Evolutionary conservation across 179 eudicot genomes (phyloP).

Genomic region (Silene vulgaris): DNA sequence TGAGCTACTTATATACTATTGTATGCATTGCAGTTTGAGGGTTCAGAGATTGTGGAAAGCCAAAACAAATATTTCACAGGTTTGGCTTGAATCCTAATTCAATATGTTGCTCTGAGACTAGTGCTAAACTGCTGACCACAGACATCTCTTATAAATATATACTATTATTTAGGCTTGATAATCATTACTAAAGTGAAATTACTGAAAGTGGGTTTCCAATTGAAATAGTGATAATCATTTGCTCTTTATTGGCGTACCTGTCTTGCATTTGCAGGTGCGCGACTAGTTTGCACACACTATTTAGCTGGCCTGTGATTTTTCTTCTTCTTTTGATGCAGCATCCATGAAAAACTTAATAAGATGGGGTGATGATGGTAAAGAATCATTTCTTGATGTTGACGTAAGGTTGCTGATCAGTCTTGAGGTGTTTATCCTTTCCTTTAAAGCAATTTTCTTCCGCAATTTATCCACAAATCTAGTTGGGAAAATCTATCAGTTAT

Average conservation of each 20-base stretch:
- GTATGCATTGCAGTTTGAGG: slow-evolving; percentile 72
- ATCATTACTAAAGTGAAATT: not conserved
- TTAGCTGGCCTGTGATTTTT: slow-evolving; percentile 13
- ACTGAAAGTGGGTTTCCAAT: not conserved
- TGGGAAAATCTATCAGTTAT: not conserved
- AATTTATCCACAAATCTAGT: not conserved
- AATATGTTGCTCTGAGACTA: slow-evolving; percentile 1
- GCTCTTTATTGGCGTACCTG: not conserved
- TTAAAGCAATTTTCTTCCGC: not conserved
- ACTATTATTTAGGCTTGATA: not conserved
- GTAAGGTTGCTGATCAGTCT: slow-evolving; percentile 61
- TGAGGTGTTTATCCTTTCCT: slow-evolving; percentile 50
- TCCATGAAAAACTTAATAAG: slow-evolving; percentile 64
- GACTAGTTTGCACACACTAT: not conserved
- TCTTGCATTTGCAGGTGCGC: slow-evolving; percentile 7
- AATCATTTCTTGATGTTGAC: slow-evolving; percentile 60
- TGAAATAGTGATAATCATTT: not conserved
- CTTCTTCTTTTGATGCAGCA: slow-evolving; percentile 47
- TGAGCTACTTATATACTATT: slow-evolving; percentile 19
- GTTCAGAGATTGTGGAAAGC: slow-evolving; percentile 60
- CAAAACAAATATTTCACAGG: slow-evolving; percentile 78
- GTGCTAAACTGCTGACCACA: not conserved
- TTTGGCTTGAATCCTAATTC: slow-evolving; percentile 26
- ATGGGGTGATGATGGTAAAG: slow-evolving; percentile 52
- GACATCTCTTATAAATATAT: not conserved